Conservation (phyloP, 805 yeast species). For the Ogataea zsoltii region DNA sequence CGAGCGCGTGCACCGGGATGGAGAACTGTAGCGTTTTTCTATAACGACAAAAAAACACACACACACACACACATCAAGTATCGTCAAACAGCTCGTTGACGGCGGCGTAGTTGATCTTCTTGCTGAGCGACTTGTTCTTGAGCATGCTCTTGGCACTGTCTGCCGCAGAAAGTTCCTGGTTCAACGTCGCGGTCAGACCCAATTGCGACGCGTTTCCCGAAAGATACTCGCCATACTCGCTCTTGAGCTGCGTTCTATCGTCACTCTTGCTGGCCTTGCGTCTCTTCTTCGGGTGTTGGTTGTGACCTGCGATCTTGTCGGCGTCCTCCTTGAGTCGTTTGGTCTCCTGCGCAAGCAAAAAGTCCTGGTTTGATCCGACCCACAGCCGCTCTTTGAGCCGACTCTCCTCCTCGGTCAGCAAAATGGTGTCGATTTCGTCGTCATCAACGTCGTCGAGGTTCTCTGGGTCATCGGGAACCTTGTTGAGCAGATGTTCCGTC, state of each 20-base stretch:
- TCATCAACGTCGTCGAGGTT: conserved; percentile 79
- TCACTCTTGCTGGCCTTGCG: conserved; percentile 33
- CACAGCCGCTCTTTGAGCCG: conserved; percentile 79
- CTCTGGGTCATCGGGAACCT: conserved; percentile 60
- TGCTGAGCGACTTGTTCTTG: conserved; percentile 73
- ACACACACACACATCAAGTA: conserved; percentile 14
- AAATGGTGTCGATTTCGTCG: conserved; percentile 64
- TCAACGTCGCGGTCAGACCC: conserved; percentile 43
- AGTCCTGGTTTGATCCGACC: conserved; percentile 89
- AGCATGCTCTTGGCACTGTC: conserved; percentile 80
- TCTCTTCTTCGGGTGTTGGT: conserved; percentile 52
- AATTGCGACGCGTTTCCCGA: conserved; percentile 23
- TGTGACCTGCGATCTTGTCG: conserved; percentile 81
- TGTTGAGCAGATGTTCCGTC: conserved; percentile 51
- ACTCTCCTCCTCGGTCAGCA: conserved; percentile 70
- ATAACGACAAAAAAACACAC: no score
- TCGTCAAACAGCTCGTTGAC: conserved; percentile 54
- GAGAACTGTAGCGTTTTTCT: no score
- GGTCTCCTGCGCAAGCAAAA: conserved; percentile 78
- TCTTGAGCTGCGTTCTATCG: conserved; percentile 25
- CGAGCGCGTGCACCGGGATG: no score
- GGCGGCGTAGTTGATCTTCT: conserved; percentile 87
- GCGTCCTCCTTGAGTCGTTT: conserved; percentile 83
- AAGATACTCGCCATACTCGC: conserved; percentile 29
- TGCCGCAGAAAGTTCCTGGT: conserved; percentile 62